These are phyloP conservation scores for Pinus tabuliformis DNA, from an alignment of 75 land plant species.

Conservation along the genomic window DNA sequence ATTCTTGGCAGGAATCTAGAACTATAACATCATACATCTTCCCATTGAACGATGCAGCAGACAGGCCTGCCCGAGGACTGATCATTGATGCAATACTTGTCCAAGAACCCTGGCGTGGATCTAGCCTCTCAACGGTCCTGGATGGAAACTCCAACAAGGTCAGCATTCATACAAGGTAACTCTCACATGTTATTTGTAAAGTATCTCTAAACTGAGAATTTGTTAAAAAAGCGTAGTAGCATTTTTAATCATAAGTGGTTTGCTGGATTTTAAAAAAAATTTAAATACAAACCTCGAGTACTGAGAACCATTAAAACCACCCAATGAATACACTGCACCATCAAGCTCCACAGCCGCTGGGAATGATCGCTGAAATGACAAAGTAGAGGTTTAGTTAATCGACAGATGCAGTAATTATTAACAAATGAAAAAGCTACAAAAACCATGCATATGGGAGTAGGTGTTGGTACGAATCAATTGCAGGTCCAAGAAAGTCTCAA, in stretches of 20 bases:
- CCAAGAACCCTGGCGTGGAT: slow-evolving; percentile 31
- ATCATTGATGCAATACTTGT: slow-evolving; percentile 25
- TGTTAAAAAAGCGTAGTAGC: no score
- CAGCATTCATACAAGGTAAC: no score
- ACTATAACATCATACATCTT: slow-evolving; percentile 14
- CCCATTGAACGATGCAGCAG: slow-evolving; percentile 21
- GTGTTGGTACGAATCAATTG: no score
- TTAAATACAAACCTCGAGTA: slow-evolving; percentile 1
- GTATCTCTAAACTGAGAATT: no score
- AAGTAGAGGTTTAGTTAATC: no score
- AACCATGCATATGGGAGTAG: no score
- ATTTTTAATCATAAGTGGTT: no score
- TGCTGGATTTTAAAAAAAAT: no score
- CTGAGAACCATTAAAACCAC: slow-evolving; percentile 21
- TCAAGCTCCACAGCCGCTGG: slow-evolving; percentile 20
- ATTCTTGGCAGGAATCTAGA: no score
- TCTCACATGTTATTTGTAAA: no score
- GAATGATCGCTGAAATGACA: not conserved
- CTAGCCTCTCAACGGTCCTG: slow-evolving; percentile 32
- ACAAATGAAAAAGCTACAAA: not conserved
- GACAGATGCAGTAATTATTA: not conserved
- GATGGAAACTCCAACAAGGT: not conserved
- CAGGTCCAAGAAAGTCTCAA: no score
- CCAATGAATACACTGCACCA: slow-evolving; percentile 19
- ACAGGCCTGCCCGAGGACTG: slow-evolving; percentile 23